Conservation (phyloP, 495 filamentous ascomycete species). For the Podospora appendiculata region DNA sequence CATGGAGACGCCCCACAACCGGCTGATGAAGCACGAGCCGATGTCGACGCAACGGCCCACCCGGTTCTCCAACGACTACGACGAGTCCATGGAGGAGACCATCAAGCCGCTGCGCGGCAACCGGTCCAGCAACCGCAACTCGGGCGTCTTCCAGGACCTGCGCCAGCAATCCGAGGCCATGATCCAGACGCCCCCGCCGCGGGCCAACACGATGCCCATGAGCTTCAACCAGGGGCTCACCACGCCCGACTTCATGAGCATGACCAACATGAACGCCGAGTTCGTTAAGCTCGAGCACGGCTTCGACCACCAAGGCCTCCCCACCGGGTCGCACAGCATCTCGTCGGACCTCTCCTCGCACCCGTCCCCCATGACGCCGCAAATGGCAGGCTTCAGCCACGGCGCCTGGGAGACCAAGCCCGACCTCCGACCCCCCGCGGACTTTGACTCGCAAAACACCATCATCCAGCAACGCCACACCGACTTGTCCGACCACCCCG, state of each 20-base stretch:
- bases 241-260: constrained; percentile 46
- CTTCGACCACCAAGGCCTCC: constrained; percentile 24
- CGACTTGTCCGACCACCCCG: not conserved
- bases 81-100: constrained; percentile 52
- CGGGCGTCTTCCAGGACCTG: constrained; percentile 38
- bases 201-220: constrained; percentile 37
- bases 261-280: constrained; percentile 43
- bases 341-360: constrained; percentile 28
- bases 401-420: constrained; percentile 29
- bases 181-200: constrained; percentile 20
- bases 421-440: constrained; percentile 13
- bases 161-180: constrained; percentile 34
- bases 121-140: constrained; percentile 19
- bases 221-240: constrained; percentile 25
- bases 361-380: constrained; percentile 22
- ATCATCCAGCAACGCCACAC: constrained; percentile 2
- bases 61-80: constrained; percentile 42
- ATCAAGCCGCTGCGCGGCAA: constrained; percentile 39
- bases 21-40: constrained; percentile 24
- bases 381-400: constrained; percentile 17
- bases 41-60: constrained; percentile 22
- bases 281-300: constrained; percentile 43
- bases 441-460: constrained; percentile 13
- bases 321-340: constrained; percentile 3
- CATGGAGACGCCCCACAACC: constrained; percentile 36